Evolutionary conservation across 202 grass and related monocot species (phyloP).

Genomic region (Elaeis oleifera): DNA sequence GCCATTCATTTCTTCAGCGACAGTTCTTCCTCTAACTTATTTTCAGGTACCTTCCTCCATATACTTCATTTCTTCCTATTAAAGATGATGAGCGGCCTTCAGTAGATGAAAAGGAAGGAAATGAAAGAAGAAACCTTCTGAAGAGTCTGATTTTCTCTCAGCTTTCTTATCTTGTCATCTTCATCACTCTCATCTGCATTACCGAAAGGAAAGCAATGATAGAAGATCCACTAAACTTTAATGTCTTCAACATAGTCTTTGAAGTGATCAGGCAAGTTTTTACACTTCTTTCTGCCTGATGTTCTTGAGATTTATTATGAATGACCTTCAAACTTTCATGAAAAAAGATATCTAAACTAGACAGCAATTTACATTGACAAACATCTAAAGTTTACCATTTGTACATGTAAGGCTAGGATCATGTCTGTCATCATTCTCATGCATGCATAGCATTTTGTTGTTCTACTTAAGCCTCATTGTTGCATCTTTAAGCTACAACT

Average conservation of each 20-base stretch:
- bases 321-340: no score
- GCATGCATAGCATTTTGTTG: no score
- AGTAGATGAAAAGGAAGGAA: conserved; percentile 15
- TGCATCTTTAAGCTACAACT: no score
- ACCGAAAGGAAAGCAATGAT: conserved; percentile 36
- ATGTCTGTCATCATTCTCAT: no score
- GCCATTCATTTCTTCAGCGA: not conserved
- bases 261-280: conserved; percentile 60
- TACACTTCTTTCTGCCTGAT: not conserved
- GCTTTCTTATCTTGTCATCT: conserved; percentile 43
- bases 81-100: conserved; percentile 11
- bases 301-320: no score
- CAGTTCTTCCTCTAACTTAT: not conserved
- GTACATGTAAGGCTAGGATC: no score
- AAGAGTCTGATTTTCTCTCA: conserved; percentile 53
- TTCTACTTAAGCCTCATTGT: no score
- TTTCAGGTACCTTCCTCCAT: conserved; percentile 63
- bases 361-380: no score
- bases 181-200: conserved; percentile 56
- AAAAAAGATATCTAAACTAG: no score
- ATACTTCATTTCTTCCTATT: conserved; percentile 41
- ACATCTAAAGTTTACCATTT: no score
- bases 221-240: conserved; percentile 69
- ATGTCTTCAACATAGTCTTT: conserved; percentile 64
- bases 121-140: conserved; percentile 22